Evolutionary conservation across 306 rosid species (phyloP).

Genomic region (Vicia sativa): DNA sequence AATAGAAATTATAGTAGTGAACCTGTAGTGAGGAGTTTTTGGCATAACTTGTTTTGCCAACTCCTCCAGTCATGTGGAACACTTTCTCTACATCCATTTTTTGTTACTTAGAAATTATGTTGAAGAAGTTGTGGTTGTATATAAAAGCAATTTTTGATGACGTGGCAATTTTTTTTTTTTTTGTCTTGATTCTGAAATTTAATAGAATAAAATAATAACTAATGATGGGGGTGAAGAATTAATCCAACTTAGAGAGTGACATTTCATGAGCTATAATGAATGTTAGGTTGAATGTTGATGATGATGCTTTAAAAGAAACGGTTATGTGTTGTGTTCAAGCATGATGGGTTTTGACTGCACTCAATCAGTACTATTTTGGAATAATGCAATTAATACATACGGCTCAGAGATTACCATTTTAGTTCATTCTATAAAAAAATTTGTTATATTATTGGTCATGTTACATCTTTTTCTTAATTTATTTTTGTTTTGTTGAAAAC

Average conservation of each 20-base stretch:
- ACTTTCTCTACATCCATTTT: conserved; percentile 79
- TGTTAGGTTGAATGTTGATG: neutral
- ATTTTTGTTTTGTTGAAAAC: too few relatives aligned
- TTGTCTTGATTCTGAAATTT: neutral
- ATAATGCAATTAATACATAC: too few relatives aligned
- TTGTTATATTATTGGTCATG: too few relatives aligned
- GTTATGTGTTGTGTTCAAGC: too few relatives aligned
- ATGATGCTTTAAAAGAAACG: conserved; percentile 1
- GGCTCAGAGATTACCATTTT: too few relatives aligned
- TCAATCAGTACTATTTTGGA: too few relatives aligned
- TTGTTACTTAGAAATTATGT: conserved; percentile 25
- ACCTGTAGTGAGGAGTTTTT: conserved; percentile 85
- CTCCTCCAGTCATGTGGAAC: conserved; percentile 90
- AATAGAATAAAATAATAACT: neutral
- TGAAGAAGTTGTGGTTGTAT: conserved; percentile 40
- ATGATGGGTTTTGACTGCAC: too few relatives aligned
- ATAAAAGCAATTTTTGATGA: conserved; percentile 50
- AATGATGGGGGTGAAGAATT: conserved; percentile 37
- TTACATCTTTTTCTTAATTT: too few relatives aligned
- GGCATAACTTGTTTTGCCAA: conserved; percentile 88
- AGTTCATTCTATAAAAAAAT: too few relatives aligned
- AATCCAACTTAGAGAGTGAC: conserved; percentile 35
- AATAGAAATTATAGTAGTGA: conserved; percentile 6
- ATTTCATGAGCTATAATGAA: conserved; percentile 32
- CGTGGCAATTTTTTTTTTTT: conserved; percentile 20